Percentiles rank a stretch among this genome's conserved stretches.
Conservation (phyloP, 176 grass and related monocot species). For the Triticum urartu region DNA sequence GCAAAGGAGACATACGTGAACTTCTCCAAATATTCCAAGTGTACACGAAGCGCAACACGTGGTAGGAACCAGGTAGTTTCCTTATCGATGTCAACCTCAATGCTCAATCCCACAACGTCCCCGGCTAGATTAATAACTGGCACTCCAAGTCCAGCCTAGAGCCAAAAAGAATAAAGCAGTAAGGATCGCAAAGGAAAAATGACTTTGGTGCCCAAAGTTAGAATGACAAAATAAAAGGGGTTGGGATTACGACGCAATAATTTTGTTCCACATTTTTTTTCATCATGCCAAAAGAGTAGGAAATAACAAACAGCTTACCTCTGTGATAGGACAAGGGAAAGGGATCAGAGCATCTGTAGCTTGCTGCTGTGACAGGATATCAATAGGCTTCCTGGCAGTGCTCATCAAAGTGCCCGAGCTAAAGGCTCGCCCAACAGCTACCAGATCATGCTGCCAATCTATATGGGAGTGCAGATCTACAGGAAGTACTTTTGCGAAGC, state of each 20-base stretch:
- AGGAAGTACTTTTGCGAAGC: background rate
- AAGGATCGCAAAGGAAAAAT: background rate
- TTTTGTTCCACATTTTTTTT: background rate
- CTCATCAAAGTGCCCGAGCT: background rate
- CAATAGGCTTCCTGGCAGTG: too few relatives aligned
- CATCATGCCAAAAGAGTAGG: background rate
- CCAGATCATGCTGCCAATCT: background rate
- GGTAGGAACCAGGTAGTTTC: background rate
- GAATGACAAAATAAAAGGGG: background rate
- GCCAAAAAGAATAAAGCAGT: background rate
- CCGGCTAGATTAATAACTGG: background rate
- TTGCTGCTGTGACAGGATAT: too few relatives aligned
- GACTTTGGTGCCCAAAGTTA: background rate
- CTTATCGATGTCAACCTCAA: background rate
- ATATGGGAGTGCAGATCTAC: background rate
- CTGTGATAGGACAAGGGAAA: background rate
- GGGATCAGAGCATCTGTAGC: background rate
- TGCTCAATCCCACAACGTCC: background rate
- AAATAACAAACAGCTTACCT: background rate
- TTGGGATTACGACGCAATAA: background rate
- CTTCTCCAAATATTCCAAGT: background rate
- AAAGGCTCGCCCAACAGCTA: background rate
- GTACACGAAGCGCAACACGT: background rate
- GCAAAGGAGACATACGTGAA: background rate
- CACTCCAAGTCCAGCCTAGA: conserved; percentile 38